Conservation (phyloP, 1,139 yeast genomes). For the Kluyveromyces marxianus region DNA sequence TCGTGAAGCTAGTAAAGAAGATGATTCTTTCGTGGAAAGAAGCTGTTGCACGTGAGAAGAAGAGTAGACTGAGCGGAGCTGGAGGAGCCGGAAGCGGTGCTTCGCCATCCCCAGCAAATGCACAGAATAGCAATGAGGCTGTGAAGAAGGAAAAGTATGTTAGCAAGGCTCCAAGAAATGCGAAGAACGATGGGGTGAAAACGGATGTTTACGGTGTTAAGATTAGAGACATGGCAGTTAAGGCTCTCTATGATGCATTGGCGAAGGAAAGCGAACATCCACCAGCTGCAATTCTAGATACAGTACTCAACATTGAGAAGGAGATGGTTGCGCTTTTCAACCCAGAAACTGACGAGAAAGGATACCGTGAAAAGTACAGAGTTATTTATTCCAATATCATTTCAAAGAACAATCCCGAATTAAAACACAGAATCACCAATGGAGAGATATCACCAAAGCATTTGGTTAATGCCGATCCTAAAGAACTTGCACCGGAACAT, state of each 20-base stretch:
- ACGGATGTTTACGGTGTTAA: slow-evolving; percentile 62
- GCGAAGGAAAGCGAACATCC: slow-evolving; percentile 64
- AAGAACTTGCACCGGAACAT: slow-evolving; percentile 89
- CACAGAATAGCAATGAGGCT: slow-evolving; percentile 15
- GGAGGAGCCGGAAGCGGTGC: no score
- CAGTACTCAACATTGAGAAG: slow-evolving; percentile 66
- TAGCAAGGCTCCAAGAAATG: slow-evolving; percentile 58
- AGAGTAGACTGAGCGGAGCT: slow-evolving; percentile 19
- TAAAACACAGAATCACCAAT: slow-evolving; percentile 59
- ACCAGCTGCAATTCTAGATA: slow-evolving; percentile 50
- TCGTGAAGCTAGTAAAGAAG: slow-evolving; percentile 64
- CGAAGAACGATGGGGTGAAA: slow-evolving; percentile 72
- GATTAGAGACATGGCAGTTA: slow-evolving; percentile 77
- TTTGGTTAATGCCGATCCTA: slow-evolving; percentile 76
- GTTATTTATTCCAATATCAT: slow-evolving; percentile 78
- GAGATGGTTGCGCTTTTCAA: slow-evolving; percentile 40
- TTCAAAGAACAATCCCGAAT: slow-evolving; percentile 81
- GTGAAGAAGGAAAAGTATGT: slow-evolving; percentile 32
- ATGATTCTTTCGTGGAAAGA: slow-evolving; percentile 90
- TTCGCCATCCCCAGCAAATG: not conserved
- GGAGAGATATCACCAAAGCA: slow-evolving; percentile 59
- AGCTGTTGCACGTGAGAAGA: slow-evolving; percentile 72
- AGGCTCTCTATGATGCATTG: slow-evolving; percentile 80
- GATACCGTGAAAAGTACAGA: slow-evolving; percentile 72
- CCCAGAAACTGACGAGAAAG: slow-evolving; percentile 23